These are phyloP conservation scores for Aspergillus candidus DNA, from an alignment of 2,329 filamentous ascomycete species.

Conservation along the genomic window DNA sequence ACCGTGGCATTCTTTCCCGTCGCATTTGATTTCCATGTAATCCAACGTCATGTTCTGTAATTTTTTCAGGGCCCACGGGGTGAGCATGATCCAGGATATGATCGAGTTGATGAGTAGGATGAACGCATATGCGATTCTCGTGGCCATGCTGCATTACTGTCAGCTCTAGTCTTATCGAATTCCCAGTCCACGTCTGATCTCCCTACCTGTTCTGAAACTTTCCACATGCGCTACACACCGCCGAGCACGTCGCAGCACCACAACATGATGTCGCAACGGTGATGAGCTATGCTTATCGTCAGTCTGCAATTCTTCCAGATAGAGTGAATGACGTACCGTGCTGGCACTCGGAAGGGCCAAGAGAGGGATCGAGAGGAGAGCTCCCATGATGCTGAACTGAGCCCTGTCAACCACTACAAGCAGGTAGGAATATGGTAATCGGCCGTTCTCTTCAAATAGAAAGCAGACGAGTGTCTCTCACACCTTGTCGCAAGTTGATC, in stretches of 20 bases:
- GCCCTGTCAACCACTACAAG: not conserved
- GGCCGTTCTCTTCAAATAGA: too few species aligned
- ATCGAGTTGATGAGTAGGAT: slow-evolving; percentile 96
- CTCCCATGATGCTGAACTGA: slow-evolving; percentile 62
- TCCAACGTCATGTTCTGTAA: slow-evolving; percentile 86
- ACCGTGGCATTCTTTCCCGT: slow-evolving; percentile 84
- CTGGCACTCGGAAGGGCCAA: slow-evolving; percentile 79
- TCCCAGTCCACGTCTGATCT: not conserved
- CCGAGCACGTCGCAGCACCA: slow-evolving; percentile 91
- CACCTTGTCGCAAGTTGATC: too few species aligned
- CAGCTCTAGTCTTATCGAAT: slow-evolving; percentile 17
- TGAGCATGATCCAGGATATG: slow-evolving; percentile 97
- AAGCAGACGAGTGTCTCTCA: too few species aligned
- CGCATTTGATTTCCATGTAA: slow-evolving; percentile 92
- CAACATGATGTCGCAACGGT: slow-evolving; percentile 86
- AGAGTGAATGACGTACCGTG: slow-evolving; percentile 57
- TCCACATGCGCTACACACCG: slow-evolving; percentile 89
- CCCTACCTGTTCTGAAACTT: slow-evolving; percentile 89
- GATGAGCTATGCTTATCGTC: slow-evolving; percentile 51
- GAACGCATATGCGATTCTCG: slow-evolving; percentile 91
- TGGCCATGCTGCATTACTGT: slow-evolving; percentile 65
- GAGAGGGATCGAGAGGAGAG: slow-evolving; percentile 80
- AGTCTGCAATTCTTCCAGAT: slow-evolving; percentile 11
- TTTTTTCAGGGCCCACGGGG: slow-evolving; percentile 95
- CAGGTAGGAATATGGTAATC: too few species aligned